Base-by-base conservation (phyloP, 2,329 filamentous ascomycete species). In the Fusarium sp. region DNA sequence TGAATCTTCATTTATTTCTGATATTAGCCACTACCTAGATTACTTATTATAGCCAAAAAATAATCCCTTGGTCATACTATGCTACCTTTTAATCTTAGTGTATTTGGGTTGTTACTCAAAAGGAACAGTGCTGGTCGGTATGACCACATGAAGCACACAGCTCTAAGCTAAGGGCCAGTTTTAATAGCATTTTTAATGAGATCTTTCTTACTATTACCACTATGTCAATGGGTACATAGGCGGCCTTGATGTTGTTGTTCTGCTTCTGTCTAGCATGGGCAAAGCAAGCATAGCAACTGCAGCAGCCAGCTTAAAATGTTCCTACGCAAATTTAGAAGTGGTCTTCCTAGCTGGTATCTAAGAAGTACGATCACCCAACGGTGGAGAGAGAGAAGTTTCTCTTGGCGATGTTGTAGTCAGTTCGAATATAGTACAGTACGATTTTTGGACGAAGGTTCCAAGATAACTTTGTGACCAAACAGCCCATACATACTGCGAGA, bases 381-480 rank as follows among this genome's bases (percentile, higher is more conserved):
- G 14, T 1, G 13, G 14, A 8, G 1, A 34, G 2, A 14, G 32
- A 34, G 13, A 34, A 34, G 14, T 34, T 0, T 1, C 1, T 15
- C 32, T 34, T 15, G 32, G 13, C 6, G 32, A 34, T 8, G 32
- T 34, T 34, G 14, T 34, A 34, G 14, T 34, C 2, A 34, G 32
- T 15, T 34, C 2, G 0, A 34, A 34, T 8, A 34, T 34, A 3
- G 32, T 34, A 3, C 32, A 34, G 32, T 34, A 34, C 14, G 32
- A 34, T 15, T 32, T 32, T 32, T 32, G 32, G 32, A 32, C 6
- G 32, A 34, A 34, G 32, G 32, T 34, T 1, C 14, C 32, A 34
- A 34, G 32, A 34, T 8, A 34, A 34, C 32, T 34, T 34, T 8
- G 32, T 34, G 2, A 34, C 32, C 6, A 34, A 34, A 3, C 13